Percentiles rank a stretch among this genome's conserved stretches.
phyloP scores from a whole-genome alignment of 345 rosid species.

The Gossypium thurberi region DNA sequence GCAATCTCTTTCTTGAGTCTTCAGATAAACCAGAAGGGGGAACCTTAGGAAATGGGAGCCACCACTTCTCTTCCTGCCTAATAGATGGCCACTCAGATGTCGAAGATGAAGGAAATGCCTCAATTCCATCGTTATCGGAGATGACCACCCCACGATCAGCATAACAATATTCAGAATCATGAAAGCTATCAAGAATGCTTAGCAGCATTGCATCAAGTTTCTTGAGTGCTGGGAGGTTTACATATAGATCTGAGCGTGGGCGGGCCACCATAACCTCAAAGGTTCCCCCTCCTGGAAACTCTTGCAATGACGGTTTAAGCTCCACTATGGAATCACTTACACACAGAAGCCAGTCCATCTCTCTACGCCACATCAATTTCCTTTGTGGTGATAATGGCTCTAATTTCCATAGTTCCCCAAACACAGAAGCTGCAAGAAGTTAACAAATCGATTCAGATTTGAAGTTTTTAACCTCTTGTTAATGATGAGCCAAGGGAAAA shows the following conservation, averaged over 20 bases:
- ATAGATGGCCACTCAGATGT: slow-evolving; percentile 48
- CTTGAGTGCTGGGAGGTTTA: slow-evolving; percentile 89
- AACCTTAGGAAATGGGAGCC: slow-evolving; percentile 84
- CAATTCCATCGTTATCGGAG: slow-evolving; percentile 44
- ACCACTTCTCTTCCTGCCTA: slow-evolving; percentile 91
- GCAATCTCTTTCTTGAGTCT: slow-evolving; percentile 64
- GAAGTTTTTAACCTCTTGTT: neutral
- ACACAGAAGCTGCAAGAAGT: slow-evolving; percentile 74
- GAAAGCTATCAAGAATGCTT: slow-evolving; percentile 68
- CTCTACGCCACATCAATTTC: slow-evolving; percentile 86
- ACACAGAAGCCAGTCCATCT: slow-evolving; percentile 83
- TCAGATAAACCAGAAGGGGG: slow-evolving; percentile 67
- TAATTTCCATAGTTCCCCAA: slow-evolving; percentile 91
- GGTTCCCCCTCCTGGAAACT: slow-evolving; percentile 81
- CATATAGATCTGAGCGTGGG: slow-evolving; percentile 76
- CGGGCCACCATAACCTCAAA: slow-evolving; percentile 84
- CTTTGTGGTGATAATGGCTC: slow-evolving; percentile 70
- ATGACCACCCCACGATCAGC: slow-evolving; percentile 75
- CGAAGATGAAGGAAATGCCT: slow-evolving; percentile 32
- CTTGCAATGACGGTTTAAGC: slow-evolving; percentile 84
- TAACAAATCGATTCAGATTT: neutral
- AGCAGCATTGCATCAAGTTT: slow-evolving; percentile 90
- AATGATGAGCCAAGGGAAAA: neutral
- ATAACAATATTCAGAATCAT: slow-evolving; percentile 68
- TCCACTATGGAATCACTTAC: slow-evolving; percentile 91